Evolutionary conservation across 2,329 filamentous ascomycete species (phyloP), one percentile per base, ranked within the genome.

Genomic region (Xylariaceae sp.): DNA sequence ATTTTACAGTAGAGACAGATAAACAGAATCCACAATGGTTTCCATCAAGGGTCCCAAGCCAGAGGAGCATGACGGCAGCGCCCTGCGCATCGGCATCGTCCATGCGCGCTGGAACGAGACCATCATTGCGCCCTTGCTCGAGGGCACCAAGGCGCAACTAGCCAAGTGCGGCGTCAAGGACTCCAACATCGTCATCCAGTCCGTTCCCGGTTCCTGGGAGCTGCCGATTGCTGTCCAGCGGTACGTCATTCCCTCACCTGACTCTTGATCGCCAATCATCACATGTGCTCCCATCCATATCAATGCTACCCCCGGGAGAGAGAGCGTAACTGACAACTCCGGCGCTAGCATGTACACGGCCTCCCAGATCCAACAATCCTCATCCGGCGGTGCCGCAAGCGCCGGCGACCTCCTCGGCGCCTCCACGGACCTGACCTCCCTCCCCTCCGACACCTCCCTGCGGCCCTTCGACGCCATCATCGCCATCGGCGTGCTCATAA

Each of bases 401-500:
- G 89, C 88, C 5, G 88, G 88, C 58, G 90, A 95, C 75, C 84
- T 95, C 53, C 85, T 94, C 58, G 87, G 83, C 66, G 79, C 84
- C 62, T 82, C 80, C 23, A 82, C 88, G 1, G 89, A 96, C 73
- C 82, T 92, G 37, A 78, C 81, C 34, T 76, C 81, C 11, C 72
- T 78, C 65, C 53, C 76, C 15, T 63, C 79, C 17, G 62, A 75
- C 51, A 63, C 73, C 2, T 66, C 76, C 2, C 18, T 72, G 59
- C 77, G 80, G 58, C 85, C 91, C 17, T 97, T 97, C 70, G 93
- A 97, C 72, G 94, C 94, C 63, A 86, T 99, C 64, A 92, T 99
- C 66, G 92, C 94, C 56, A 89, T 99, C 67, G 94, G 94, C 58
- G 92, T 96, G 58, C 84, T 99, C 62, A 97, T 99, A 78, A 99